Evolutionary conservation across 306 rosid species (phyloP).

Genomic region (Rosa lucieae): DNA sequence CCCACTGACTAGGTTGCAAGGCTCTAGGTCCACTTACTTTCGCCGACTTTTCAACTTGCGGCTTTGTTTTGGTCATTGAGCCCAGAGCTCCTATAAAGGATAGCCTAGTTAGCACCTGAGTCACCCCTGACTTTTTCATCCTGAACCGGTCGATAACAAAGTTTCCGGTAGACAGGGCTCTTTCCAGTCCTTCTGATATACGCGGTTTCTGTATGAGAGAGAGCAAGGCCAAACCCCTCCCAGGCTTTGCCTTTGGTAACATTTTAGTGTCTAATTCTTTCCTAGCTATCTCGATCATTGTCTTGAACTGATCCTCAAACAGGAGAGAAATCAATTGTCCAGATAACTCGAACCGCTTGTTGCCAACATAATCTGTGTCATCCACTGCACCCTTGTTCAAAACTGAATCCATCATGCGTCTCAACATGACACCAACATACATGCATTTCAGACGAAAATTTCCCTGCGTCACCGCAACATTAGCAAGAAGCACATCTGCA

Average conservation of each 20-base stretch:
- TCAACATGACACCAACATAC: slow-evolving; percentile 82
- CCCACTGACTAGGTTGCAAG: slow-evolving; percentile 99
- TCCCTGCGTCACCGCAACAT: slow-evolving; percentile 59
- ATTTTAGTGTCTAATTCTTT: slow-evolving; percentile 26
- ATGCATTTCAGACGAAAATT: slow-evolving; percentile 76
- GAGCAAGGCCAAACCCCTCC: slow-evolving; percentile 31
- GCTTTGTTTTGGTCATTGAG: slow-evolving; percentile 81
- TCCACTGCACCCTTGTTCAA: slow-evolving; percentile 81
- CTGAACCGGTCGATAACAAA: slow-evolving; percentile 70
- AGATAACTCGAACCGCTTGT: slow-evolving; percentile 87
- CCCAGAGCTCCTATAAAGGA: slow-evolving; percentile 79
- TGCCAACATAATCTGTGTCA: slow-evolving; percentile 96
- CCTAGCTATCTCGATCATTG: slow-evolving; percentile 45
- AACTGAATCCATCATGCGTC: slow-evolving; percentile 88
- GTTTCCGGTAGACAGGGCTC: slow-evolving; percentile 86
- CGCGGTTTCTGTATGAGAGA: background rate
- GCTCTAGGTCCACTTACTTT: slow-evolving; percentile 95
- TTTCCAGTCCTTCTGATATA: slow-evolving; percentile 65
- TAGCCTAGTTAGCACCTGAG: slow-evolving; percentile 84
- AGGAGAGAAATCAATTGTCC: slow-evolving; percentile 80
- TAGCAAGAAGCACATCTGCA: slow-evolving; percentile 67
- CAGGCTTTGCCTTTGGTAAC: slow-evolving; percentile 51
- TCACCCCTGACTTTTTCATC: slow-evolving; percentile 84
- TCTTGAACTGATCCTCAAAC: slow-evolving; percentile 88
- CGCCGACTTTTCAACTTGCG: slow-evolving; percentile 91